Conservation (phyloP, 2,329 filamentous ascomycete species). For the Xylaria sp. region DNA sequence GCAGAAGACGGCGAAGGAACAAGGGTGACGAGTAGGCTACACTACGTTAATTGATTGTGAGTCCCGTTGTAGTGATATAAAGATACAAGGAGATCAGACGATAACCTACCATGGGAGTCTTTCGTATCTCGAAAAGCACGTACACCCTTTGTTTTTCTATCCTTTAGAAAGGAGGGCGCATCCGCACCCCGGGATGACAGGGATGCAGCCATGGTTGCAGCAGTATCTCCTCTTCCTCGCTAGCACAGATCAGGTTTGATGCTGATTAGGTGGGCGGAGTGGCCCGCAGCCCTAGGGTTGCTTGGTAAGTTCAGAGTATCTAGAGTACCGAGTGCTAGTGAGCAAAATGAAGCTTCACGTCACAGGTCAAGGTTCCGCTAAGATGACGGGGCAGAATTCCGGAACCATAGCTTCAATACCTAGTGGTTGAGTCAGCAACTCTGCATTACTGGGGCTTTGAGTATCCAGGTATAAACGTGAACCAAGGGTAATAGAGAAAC, state of each 20-base stretch:
- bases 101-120: constrained; percentile 28
- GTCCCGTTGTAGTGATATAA: background rate
- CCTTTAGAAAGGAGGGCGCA: background rate
- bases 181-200: constrained; percentile 1
- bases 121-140: constrained; percentile 17
- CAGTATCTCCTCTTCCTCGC: background rate
- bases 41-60: constrained; percentile 19
- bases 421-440: constrained; percentile 12
- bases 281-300: background rate
- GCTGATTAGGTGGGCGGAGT: background rate
- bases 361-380: background rate
- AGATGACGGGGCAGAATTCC: background rate
- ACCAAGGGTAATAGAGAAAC: too few species aligned
- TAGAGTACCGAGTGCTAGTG: background rate
- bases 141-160: constrained; percentile 17
- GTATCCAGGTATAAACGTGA: background rate
- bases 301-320: background rate
- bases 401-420: constrained; percentile 18
- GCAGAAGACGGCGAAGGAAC: constrained; percentile 43
- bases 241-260: background rate
- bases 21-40: constrained; percentile 47
- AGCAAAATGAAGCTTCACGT: background rate
- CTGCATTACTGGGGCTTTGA: background rate
- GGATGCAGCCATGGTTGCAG: constrained; percentile 19
- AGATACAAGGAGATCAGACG: background rate